Percentiles rank a stretch among this genome's conserved stretches.
Evolutionary conservation across 1,284 basidiomycete genomes (phyloP).

Genomic region (Pyrrhoderma noxium): DNA sequence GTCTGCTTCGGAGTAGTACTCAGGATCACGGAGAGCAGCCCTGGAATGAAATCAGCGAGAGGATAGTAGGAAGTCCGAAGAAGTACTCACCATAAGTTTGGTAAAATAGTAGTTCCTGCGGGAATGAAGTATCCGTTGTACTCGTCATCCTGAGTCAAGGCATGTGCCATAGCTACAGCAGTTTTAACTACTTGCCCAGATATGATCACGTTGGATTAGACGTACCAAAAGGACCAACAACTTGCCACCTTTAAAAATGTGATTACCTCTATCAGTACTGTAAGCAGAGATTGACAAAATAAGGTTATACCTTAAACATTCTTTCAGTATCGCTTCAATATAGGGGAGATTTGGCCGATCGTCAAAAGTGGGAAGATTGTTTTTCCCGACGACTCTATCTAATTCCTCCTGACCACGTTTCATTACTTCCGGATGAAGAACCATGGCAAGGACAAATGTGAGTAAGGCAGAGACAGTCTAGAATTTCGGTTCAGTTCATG

Average conservation of each 20-base stretch:
- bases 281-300: too few species aligned
- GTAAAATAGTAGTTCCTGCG: constrained; percentile 18
- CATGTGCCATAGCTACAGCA: constrained; percentile 13
- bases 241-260: constrained; percentile 11
- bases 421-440: constrained; percentile 4
- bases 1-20: constrained; percentile 18
- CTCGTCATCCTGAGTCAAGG: constrained; percentile 14
- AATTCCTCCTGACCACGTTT: constrained; percentile 11
- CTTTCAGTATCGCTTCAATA: constrained; percentile 26
- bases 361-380: constrained; percentile 24
- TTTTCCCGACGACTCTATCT: constrained; percentile 5
- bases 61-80: neutral
- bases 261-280: neutral
- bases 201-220: too few species aligned
- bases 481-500: neutral
- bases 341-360: constrained; percentile 25
- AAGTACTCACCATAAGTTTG: constrained; percentile 20
- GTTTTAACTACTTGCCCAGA: too few species aligned
- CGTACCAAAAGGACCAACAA: constrained; percentile 9
- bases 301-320: constrained; percentile 22
- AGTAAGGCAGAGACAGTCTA: constrained; percentile 10
- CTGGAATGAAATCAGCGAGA: constrained; percentile 13
- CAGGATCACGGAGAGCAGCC: constrained; percentile 21
- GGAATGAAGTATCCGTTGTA: constrained; percentile 22
- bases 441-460: constrained; percentile 15